These are phyloP conservation scores for Platanthera zijinensis DNA, from an alignment of 106 monocot species.

Conservation along the genomic window DNA sequence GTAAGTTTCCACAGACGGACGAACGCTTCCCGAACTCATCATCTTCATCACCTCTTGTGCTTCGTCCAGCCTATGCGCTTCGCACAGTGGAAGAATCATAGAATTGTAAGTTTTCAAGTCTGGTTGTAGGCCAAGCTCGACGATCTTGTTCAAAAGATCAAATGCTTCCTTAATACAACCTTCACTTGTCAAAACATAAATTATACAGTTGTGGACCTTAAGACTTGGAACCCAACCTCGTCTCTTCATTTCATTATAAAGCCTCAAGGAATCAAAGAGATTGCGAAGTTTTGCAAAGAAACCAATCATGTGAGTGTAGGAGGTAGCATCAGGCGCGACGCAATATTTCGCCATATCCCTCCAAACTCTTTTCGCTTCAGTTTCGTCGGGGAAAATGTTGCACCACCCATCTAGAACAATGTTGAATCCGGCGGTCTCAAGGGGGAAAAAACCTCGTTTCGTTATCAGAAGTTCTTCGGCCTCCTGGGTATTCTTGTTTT, in stretches of 20 bases:
- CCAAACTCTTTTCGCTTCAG: constrained; percentile 85
- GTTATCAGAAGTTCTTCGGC: constrained; percentile 70
- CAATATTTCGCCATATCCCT: constrained; percentile 84
- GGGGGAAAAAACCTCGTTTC: constrained; percentile 54
- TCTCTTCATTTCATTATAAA: constrained; percentile 92
- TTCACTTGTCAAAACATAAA: constrained; percentile 64
- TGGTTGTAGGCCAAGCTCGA: constrained; percentile 40
- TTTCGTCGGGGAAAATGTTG: constrained; percentile 49
- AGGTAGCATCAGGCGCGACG: constrained; percentile 58
- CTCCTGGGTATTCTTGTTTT: constrained; percentile 69
- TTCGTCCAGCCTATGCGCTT: constrained; percentile 55
- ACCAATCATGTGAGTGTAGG: constrained; percentile 68
- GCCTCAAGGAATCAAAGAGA: constrained; percentile 67
- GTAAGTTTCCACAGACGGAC: constrained; percentile 55
- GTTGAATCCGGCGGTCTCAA: constrained; percentile 69
- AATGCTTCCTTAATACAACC: constrained; percentile 55
- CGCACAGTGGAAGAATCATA: constrained; percentile 73
- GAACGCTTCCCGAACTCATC: constrained; percentile 47
- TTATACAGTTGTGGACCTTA: constrained; percentile 55
- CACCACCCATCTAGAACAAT: constrained; percentile 75
- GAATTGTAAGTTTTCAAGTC: constrained; percentile 59
- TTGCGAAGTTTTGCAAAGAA: constrained; percentile 71
- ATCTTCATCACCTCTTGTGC: constrained; percentile 43
- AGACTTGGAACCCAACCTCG: constrained; percentile 54
- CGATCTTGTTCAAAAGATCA: constrained; percentile 47